A percentile compares a stretch with the other conserved stretches of the same genome.
Conservation (phyloP, 768 basidiomycete genomes). For the Suillus hirtellus region DNA sequence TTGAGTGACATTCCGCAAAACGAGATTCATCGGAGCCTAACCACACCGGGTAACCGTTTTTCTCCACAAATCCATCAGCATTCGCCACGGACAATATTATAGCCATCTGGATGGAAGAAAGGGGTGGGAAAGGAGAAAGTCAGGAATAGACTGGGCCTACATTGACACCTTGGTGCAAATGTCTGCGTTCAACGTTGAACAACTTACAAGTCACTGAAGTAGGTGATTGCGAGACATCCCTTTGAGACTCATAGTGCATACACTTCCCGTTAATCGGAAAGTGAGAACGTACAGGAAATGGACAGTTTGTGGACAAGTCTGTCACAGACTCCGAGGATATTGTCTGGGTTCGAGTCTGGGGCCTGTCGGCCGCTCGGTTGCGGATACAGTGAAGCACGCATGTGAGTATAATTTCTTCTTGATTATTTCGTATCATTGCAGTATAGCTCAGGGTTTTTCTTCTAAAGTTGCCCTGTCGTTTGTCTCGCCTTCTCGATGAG, state of each 20-base stretch:
- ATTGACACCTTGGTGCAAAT: neutral
- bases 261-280: neutral
- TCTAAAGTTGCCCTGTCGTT: neutral
- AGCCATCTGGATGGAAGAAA: constrained; percentile 60
- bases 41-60: neutral
- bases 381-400: too few relatives aligned
- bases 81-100: constrained; percentile 55
- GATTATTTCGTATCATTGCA: neutral
- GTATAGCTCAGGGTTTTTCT: neutral
- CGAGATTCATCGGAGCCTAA: neutral
- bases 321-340: too few relatives aligned
- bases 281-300: too few relatives aligned
- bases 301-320: too few relatives aligned
- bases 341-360: too few relatives aligned
- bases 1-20: neutral
- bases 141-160: neutral
- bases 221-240: neutral
- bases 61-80: neutral
- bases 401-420: too few relatives aligned
- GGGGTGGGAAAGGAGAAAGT: neutral
- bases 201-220: neutral
- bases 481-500: too few relatives aligned
- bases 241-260: neutral
- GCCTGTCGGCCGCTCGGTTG: too few relatives aligned
- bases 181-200: neutral